Evolutionary conservation across 345 rosid species (phyloP), one percentile per base, ranked within the genome.

Genomic region (Acer yangbiense): DNA sequence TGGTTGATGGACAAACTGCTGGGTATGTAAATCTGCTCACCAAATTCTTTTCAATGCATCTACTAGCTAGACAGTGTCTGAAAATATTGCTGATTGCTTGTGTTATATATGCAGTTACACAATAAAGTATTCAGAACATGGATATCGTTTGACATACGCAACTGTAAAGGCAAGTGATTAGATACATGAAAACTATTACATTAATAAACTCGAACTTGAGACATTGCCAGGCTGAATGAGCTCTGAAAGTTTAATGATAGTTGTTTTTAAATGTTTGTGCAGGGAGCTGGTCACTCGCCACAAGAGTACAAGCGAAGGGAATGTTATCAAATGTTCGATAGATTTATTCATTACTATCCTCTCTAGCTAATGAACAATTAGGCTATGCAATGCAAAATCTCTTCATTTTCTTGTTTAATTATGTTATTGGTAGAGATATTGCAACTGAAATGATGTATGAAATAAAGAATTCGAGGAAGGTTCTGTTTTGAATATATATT

Each of bases 1-100:
- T 81, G 0, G 85, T 86, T 23, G 82, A 83, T 29, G 88, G 88
- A 58, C 88, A 86, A 79, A 74, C 72, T 65, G 85, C 88, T 39
- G 88, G 86, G 88, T 86, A 8, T 71, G 10, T 1, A 48, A 48
- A 48, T 48, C 54, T 48, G 14, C 13, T 3, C 12, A 48, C 13
- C 52, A 48, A 48, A 48, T 48, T 48, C 54, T 48, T 11, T 48
- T 48, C 54, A 11, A 48, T 48, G 17, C 54, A 48, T 48, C 44
- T 41, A 6, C 4, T 29, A 41, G 44, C 1, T 41, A 41, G 44
- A 41, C 1, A 41, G 7, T 41, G 54, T 10, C 54, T 48, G 54
- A 48, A 48, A 48, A 48, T 16, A 18, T 18, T 35, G 21, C 7
- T 41, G 32, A 2, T 7, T 8, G 50, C n/a, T 48, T 48, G 54